Percentiles rank a stretch among this genome's conserved stretches.
Conservation (phyloP, 2,329 filamentous ascomycete species). For the Aspergillus sp. region DNA sequence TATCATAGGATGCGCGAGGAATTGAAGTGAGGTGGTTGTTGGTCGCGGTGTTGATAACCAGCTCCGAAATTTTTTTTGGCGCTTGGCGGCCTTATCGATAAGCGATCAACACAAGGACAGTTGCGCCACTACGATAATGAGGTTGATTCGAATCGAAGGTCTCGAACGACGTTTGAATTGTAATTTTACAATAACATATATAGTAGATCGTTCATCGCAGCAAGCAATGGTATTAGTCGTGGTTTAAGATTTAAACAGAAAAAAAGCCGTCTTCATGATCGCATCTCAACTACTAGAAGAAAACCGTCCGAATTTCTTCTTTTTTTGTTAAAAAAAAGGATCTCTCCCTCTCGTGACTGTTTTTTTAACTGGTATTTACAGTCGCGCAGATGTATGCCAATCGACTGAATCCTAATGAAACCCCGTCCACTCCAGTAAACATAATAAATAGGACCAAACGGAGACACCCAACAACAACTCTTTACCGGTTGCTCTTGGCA, state of each 20-base stretch:
- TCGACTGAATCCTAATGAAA: conserved; percentile 35
- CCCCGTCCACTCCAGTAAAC: conserved; percentile 36
- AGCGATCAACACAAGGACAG: conserved; percentile 14
- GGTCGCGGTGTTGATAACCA: conserved; percentile 6
- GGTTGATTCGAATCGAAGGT: no score
- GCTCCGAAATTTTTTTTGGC: conserved; percentile 25
- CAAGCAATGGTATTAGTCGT: not conserved
- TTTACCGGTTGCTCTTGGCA: conserved; percentile 99
- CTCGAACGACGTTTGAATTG: no score
- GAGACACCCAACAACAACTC: conserved; percentile 29
- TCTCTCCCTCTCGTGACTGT: conserved; percentile 32
- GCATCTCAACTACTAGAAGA: conserved; percentile 37
- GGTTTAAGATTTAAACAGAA: conserved; percentile 11
- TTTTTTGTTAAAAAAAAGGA: conserved; percentile 19
- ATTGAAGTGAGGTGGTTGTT: conserved; percentile 59
- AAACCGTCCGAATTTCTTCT: conserved; percentile 33
- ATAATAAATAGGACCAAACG: conserved; percentile 34
- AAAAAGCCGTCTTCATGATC: conserved; percentile 33
- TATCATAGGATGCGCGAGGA: conserved; percentile 56
- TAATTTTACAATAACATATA: no score
- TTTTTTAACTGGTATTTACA: conserved; percentile 29
- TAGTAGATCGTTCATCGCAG: not conserved
- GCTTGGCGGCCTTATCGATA: conserved; percentile 24
- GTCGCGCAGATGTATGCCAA: conserved; percentile 36
- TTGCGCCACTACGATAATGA: not conserved